Percentiles rank a stretch among this genome's conserved stretches.
phyloP scores from a whole-genome alignment of 2,329 filamentous ascomycete species.

The Lachnellula subtilissima region DNA sequence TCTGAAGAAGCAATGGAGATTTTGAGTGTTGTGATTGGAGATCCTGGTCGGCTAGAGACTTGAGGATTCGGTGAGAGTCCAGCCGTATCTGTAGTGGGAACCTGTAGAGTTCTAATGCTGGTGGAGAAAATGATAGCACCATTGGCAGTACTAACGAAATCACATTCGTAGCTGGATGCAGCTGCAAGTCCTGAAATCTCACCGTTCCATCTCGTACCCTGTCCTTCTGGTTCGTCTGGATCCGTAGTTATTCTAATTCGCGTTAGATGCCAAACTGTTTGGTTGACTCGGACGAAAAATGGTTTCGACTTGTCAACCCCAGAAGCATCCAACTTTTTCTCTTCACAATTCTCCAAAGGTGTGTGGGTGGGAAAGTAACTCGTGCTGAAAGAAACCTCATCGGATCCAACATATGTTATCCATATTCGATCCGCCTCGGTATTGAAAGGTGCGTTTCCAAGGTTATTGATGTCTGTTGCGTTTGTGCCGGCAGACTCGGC shows the following conservation, averaged over 20 bases:
- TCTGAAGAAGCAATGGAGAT: conserved; percentile 72
- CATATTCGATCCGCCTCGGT: conserved; percentile 68
- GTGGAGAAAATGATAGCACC: conserved; percentile 65
- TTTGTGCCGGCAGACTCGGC: conserved; percentile 70
- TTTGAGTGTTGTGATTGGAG: conserved; percentile 70
- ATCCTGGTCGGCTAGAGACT: conserved; percentile 65
- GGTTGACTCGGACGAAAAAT: conserved; percentile 74
- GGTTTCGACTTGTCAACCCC: conserved; percentile 66
- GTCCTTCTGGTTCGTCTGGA: conserved; percentile 29
- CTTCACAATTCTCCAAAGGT: conserved; percentile 29
- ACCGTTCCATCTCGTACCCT: conserved; percentile 61
- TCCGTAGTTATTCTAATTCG: conserved; percentile 54
- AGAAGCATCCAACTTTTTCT: conserved; percentile 33
- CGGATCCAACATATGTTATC: conserved; percentile 74
- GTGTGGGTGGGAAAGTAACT: conserved; percentile 53
- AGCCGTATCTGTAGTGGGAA: conserved; percentile 28
- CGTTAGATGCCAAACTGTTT: conserved; percentile 74
- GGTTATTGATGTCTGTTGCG: conserved; percentile 70
- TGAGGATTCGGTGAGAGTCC: conserved; percentile 41
- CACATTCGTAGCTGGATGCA: conserved; percentile 71
- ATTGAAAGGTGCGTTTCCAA: conserved; percentile 71
- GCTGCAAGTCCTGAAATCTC: conserved; percentile 66
- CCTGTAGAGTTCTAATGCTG: conserved; percentile 48
- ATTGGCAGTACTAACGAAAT: conserved; percentile 67
- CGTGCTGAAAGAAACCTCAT: conserved; percentile 72